Evolutionary conservation across 202 grass and related monocot species (phyloP), one percentile per base, ranked within the genome.

Genomic region (Setaria italica): DNA sequence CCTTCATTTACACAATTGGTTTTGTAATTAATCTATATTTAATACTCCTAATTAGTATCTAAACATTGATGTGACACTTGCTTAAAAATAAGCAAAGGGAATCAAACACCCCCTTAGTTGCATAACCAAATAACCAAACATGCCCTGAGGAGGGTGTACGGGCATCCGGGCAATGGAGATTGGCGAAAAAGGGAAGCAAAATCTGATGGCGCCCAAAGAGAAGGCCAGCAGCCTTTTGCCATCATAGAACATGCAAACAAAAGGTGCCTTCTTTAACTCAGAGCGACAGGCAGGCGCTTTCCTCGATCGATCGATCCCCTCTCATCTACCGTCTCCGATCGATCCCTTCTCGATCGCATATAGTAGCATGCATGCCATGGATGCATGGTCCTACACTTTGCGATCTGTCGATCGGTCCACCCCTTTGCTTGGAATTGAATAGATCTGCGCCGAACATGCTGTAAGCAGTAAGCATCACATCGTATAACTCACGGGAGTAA

Each of bases 161-260:
- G 82, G 76, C 60, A 69, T 47, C 11, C 43, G 60, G 29, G 25
- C 33, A 0, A 37, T 9, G 63, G 33, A 2, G 14, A 66, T 37
- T 19, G 63, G 47, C 79, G 65, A 19, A 39, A 69, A 64, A 47
- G 68, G 77, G 42, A 42, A 81, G 25, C 55, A 57, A 74, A 64
- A 87, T 48, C 53, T 87, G 76, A 80, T 69, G 76, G 85, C 67
- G 80, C 4, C 3, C 5, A 7, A 90, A 84, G 85, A 49, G 62
- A 62, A 46, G 76, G 89, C 45, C 30, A 49, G 58, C 87, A 89
- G 81, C 76, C 85, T 90, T 87, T 90, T 76, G 80, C 47, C 80
- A 69, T 62, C 76, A 68, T 76, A 41, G 74, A 90, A 87, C 85
- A 90, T 87, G 80, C 84, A 90, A 82, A 78, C 72, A 82, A 86